These are phyloP conservation scores for Mucor sp. DNA, from an alignment of 371 early-diverging fungal species.

Conservation along the genomic window DNA sequence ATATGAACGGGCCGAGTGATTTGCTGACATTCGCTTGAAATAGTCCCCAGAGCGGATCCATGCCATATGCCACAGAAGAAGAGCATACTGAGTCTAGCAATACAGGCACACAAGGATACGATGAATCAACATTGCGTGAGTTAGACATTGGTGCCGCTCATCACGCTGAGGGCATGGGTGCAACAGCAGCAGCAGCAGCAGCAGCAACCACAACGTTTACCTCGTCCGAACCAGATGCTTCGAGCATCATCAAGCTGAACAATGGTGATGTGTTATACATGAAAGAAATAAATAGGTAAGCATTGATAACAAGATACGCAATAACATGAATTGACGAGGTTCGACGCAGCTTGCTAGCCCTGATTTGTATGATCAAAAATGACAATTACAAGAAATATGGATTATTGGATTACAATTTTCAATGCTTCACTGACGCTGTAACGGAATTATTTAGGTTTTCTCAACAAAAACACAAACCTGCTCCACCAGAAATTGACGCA, in stretches of 20 bases:
- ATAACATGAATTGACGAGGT: not conserved
- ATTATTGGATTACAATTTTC: slow-evolving; percentile 85
- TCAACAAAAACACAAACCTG: not conserved
- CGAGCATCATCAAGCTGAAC: slow-evolving; percentile 69
- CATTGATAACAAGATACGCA: not conserved
- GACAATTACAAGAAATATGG: slow-evolving; percentile 88
- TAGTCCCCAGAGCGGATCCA: slow-evolving; percentile 19
- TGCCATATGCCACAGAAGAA: not conserved
- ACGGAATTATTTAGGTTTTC: slow-evolving; percentile 44
- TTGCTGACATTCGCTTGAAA: slow-evolving; percentile 71
- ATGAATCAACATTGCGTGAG: slow-evolving; percentile 4
- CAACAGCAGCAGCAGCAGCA: not conserved
- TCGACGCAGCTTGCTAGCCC: slow-evolving; percentile 59
- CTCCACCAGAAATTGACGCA: no score
- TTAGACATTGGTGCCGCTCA: not conserved
- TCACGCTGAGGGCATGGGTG: not conserved
- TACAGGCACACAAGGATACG: not conserved
- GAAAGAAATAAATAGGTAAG: slow-evolving; percentile 74
- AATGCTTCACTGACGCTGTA: slow-evolving; percentile 69
- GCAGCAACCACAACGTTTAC: not conserved
- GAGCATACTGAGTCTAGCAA: not conserved
- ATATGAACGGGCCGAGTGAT: slow-evolving; percentile 85
- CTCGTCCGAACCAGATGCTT: slow-evolving; percentile 29
- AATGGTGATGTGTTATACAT: slow-evolving; percentile 82
- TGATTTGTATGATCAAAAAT: slow-evolving; percentile 79